Evolutionary conservation across 257 asterid species (phyloP), one percentile per base, ranked within the genome.

Genomic region (Petunia axillaris): DNA sequence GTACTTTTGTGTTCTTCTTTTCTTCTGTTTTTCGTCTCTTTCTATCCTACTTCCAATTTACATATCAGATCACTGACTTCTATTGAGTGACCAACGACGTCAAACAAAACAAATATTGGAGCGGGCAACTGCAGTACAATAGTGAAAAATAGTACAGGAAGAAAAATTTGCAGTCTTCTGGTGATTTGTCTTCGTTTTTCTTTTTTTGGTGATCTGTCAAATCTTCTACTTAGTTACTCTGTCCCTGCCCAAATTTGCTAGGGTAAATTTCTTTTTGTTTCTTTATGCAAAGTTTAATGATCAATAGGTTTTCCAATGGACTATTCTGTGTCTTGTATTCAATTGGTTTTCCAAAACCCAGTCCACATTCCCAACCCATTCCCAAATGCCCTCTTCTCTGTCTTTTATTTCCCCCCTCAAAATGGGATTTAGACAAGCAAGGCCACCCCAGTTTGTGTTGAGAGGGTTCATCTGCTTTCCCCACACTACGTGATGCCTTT

Each of bases 11-110:
- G 76, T 70, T 46, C 76, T 70, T 48, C 41, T 60, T 50, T 50
- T 71, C 25, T 71, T 25, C 59, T 25, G 41, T 71, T 71, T 60
- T 60, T 35, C 6, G 3, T 4, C 60, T 71, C 48, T 71, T 2
- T 71, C 44, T 48, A 25, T 48, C 60, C 25, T 41, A 25, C 77
- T 60, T 48, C 43, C 5, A 71, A 35, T 9, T 62, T 57, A 71
- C 60, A 25, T 4, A 48, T 71, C 77, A 48, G 77, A 48, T 71
- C 60, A 71, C 46, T 71, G 75, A 41, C 43, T 67, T 67, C 55
- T n/a, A 43, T 6, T 4, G 2, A 71, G 40, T 70, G 77, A 67
- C 75, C 75, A 41, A 53, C 40, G 16, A 40, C 10, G 1, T 50
- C 58, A 16, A 44, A 2, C 40, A 70, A 58, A 70, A 16, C 58